Evolutionary conservation across 2,329 filamentous ascomycete species (phyloP), one percentile per base, ranked within the genome.

Genomic region (Epichloe sylvatica): DNA sequence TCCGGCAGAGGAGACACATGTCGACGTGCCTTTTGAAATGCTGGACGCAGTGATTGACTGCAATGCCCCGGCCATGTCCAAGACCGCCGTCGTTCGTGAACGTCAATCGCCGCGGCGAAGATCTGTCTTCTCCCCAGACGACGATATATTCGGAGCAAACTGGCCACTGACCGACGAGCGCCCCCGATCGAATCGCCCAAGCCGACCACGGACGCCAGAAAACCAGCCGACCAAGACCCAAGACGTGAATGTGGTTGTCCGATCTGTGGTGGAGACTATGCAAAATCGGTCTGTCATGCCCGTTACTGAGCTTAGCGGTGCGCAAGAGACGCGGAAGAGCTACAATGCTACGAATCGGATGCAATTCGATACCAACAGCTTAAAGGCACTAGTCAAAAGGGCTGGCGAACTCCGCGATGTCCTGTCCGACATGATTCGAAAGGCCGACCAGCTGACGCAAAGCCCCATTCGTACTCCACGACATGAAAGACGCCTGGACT

Each of bases 301-400:
- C n/a, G 15, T 35, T 1, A 8, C n/a, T 1, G 37, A 48, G 6
- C 70, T 2, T 67, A 73, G 43, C 64, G 73, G 41, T 64, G 55
- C 60, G 17, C 60, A 60, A 19, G 62, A 60, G 41, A 58, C 63
- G 4, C 62, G 53, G 7, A 43, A 51, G 21, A 52, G 41, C 33
- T 40, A 61, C 11, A 66, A 72, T 42, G 69, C 71, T 46, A 70
- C 73, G 52, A 75, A 75, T 38, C 64, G 73, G 54, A 60, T 83
- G 58, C 81, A 81, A 51, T 84, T 84, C 54, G 80, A 83, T 59
- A 83, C 80, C 5, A 82, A 81, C 54, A 83, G 78, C 61, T 70
- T 84, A n/a, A 79, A 78, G 56, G 77, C 80, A 57, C 67, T 84
- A 48, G 80, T 84, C 37, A 79, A 78, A 60, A 72, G 78, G 51